Base-by-base conservation (phyloP, 208 protist species). In the Crithidia brevicula region DNA sequence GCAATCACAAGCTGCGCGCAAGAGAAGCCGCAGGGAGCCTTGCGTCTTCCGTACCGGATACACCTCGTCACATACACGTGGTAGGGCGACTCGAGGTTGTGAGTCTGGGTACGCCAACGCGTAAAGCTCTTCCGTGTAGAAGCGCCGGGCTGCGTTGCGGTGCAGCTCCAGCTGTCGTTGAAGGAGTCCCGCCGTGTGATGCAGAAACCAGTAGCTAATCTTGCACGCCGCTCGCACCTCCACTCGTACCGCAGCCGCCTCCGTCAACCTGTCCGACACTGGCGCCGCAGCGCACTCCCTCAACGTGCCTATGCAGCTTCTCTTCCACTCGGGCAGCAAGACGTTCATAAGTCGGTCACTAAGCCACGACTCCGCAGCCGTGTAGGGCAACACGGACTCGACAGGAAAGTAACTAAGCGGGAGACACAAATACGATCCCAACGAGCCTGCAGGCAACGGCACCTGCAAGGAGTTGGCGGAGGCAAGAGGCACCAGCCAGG, bases 351-450 rank as follows among this genome's bases (percentile, higher is more conserved):
- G 56, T 11, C 72, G 57, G 30, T 83, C 62, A 47, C 60, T 80
- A 13, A 88, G 73, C 80, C 82, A 86, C 28, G 74, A 67, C 43
- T 85, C 78, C 36, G 83, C 72, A 0, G 75, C 76, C 0, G 45
- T 60, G 81, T 76, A 75, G 0, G 84, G 83, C 49, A 93, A 52
- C 38, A 93, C 74, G 1, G 77, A 33, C 50, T 85, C 74, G 47
- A 89, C 42, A 7, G 87, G 87, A 52, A 88, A 93, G 67, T 93
- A 90, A 27, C 82, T 79, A 9, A 87, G 62, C n/a, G 84, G 84
- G 47, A 90, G 73, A 59, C 83, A 89, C 5, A 85, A 36, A 23
- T 63, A 84, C 18, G 40, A 33, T 18, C 33, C 51, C 22, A 53
- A 49, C 20, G 34, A 16, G 16, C 16, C 8, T 13, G 36, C 36